Base-by-base conservation (phyloP, 1,139 yeast species). In the Geotrichum macrosporum region DNA sequence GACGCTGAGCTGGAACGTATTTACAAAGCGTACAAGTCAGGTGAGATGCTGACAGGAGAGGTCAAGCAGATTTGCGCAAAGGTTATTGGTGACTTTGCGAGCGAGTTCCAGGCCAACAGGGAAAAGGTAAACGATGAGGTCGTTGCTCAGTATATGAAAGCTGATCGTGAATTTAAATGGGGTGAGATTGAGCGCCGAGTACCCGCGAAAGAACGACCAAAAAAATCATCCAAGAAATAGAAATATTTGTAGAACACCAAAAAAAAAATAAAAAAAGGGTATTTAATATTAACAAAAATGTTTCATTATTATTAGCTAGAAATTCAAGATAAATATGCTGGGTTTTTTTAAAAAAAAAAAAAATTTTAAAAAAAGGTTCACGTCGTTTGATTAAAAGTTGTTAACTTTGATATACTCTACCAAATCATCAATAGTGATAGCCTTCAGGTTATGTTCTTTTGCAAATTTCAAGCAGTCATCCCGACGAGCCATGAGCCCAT, bases 401-500 rank as follows among this genome's bases (percentile, higher is more conserved):
- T 19, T 43, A 12, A 33, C 22, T 42, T 56, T 32, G 35, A 81
- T 70, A 64, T 84, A 73, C 53, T 77, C 75, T 26, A 77, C 82
- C 55, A 92, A 65, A 55, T 80, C 86, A 57, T 87, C 86, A 59
- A 94, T 89, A 45, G 89, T 84, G 56, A 92, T 80, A 35, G 88
- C 70, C 64, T 84, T 84, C 52, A 94, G 70, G 42, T 72, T 72
- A 60, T 78, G 80, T 55, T 76, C 65, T 58, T 75, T 67, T 37
- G 88, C 76, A 63, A 92, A 89, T 57, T 72, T 70, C 43, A 77
- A 67, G 68, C 97, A 92, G 64, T 92, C 96, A 56, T 81, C 84
- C 55, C 89, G 72, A 65, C 98, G 80, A 81, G 92, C 88, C 98
- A 94, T 94, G 55, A 84, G 73, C 1, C 98, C 98, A 62, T 92